Conservation (phyloP, 2,329 filamentous ascomycete genomes). For the Tolypocladium tropicale region DNA sequence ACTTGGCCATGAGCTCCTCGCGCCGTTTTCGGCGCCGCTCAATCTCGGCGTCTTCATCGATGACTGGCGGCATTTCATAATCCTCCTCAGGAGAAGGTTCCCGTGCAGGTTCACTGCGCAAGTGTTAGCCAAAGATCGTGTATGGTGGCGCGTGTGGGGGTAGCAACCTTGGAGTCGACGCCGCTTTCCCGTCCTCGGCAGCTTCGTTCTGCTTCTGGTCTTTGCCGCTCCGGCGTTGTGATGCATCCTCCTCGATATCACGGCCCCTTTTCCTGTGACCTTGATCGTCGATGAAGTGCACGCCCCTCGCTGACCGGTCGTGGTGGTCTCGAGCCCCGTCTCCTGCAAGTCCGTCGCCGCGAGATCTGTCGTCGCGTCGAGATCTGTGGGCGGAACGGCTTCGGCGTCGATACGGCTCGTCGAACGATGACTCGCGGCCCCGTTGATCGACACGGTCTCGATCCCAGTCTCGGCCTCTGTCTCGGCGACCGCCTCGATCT, state of each 20-base stretch:
- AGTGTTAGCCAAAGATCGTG: not conserved
- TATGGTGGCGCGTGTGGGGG: not conserved
- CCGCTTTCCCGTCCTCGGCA: not conserved
- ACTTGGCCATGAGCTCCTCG: constrained; percentile 77
- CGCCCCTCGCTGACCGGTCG: not conserved
- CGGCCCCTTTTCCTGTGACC: not conserved
- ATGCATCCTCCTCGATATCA: not conserved
- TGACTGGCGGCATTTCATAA: constrained; percentile 44
- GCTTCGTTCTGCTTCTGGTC: not conserved
- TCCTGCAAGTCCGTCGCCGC: constrained; percentile 21
- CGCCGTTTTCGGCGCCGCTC: constrained; percentile 76
- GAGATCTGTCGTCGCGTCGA: constrained; percentile 25
- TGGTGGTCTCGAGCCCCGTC: constrained; percentile 8
- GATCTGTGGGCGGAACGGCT: constrained; percentile 39
- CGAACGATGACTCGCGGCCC: constrained; percentile 32
- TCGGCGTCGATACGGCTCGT: constrained; percentile 46
- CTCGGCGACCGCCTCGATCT: constrained; percentile 19
- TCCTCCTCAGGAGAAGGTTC: constrained; percentile 29
- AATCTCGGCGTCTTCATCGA: constrained; percentile 75
- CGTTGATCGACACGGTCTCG: constrained; percentile 10
- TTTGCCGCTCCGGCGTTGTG: not conserved
- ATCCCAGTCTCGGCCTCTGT: constrained; percentile 23
- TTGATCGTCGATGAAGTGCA: not conserved
- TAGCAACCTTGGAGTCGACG: not conserved
- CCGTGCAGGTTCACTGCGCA: constrained; percentile 5